Percentiles rank a stretch among this genome's conserved stretches.
phyloP scores from a whole-genome alignment of 192 early-diverging fungal genomes.

The Ramicandelaber brevisporus region DNA sequence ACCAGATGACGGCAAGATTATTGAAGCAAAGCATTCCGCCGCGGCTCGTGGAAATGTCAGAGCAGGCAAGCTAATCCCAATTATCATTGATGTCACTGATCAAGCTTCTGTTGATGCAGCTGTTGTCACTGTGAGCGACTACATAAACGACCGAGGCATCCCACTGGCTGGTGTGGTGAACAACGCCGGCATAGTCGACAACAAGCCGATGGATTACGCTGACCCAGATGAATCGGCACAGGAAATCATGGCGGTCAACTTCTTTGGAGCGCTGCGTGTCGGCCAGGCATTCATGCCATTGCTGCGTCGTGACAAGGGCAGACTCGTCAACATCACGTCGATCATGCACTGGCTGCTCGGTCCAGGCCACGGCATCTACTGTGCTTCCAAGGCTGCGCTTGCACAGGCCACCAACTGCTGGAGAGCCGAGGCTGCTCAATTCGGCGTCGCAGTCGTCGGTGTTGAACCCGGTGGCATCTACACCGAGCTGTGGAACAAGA shows the following conservation, averaged over 20 bases:
- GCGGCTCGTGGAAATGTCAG: too few relatives aligned
- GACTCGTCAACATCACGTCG: conserved; percentile 21
- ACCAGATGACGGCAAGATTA: conserved; percentile 16
- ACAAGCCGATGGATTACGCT: conserved; percentile 17
- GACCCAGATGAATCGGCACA: conserved; percentile 9
- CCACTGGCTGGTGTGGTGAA: conserved; percentile 17
- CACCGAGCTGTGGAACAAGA: conserved; percentile 19
- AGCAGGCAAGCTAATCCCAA: conserved; percentile 9
- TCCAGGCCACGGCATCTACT: conserved; percentile 21
- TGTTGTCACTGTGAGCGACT: conserved; percentile 4
- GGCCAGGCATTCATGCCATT: conserved; percentile 18
- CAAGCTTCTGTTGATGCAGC: conserved; percentile 13
- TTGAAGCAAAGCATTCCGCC: too few relatives aligned
- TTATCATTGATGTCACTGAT: conserved; percentile 16
- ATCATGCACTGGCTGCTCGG: conserved; percentile 20
- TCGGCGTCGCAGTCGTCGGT: conserved; percentile 13
- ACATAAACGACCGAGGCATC: conserved; percentile 10
- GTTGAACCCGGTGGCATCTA: conserved; percentile 15
- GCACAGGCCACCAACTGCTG: conserved; percentile 13
- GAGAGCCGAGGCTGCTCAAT: conserved; percentile 15
- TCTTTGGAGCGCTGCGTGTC: conserved; percentile 16
- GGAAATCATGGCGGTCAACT: conserved; percentile 20
- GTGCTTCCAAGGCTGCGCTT: conserved; percentile 22
- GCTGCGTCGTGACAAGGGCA: conserved; percentile 12
- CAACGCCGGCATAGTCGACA: conserved; percentile 20